These are phyloP conservation scores for Buddleja alternifolia DNA, from an alignment of 257 asterid species.

Conservation along the genomic window DNA sequence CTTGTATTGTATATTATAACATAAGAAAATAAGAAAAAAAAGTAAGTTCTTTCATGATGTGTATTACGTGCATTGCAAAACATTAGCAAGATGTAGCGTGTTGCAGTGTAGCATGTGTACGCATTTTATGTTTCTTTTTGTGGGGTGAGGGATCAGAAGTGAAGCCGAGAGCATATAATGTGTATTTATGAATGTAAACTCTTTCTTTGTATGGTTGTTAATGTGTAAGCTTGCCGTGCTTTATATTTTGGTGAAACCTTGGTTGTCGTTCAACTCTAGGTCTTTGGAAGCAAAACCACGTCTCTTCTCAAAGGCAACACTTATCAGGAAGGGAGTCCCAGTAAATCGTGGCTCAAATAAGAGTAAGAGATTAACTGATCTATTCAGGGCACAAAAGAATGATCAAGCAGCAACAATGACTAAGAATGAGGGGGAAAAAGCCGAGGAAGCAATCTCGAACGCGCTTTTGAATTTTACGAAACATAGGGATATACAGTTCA, in stretches of 20 bases:
- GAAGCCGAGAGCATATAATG: slow-evolving; percentile 2
- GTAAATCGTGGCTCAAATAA: slow-evolving; percentile 18
- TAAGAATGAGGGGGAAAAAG: slow-evolving; percentile 24
- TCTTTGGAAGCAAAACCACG: slow-evolving; percentile 31
- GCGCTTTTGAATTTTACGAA: slow-evolving; percentile 11
- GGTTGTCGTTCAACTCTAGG: slow-evolving; percentile 35
- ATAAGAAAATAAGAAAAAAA: not conserved
- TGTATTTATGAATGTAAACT: slow-evolving; percentile 10
- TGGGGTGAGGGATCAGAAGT: not conserved
- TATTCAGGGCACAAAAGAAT: slow-evolving; percentile 16
- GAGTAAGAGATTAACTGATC: slow-evolving; percentile 21
- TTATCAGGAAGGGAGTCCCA: slow-evolving; percentile 33
- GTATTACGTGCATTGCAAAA: not conserved
- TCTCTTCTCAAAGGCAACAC: slow-evolving; percentile 31
- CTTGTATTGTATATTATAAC: not conserved
- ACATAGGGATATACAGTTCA: slow-evolving; percentile 10
- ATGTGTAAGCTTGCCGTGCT: not conserved
- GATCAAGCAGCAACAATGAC: slow-evolving; percentile 23
- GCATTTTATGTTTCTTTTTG: not conserved
- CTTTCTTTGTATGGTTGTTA: slow-evolving; percentile 14
- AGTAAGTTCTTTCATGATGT: not conserved
- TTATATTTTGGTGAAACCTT: not conserved
- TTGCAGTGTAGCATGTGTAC: not conserved
- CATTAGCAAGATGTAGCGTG: not conserved
- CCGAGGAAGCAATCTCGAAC: slow-evolving; percentile 21